These are phyloP conservation scores for Calonectria henricotiae DNA, from an alignment of 2,329 filamentous ascomycete species.

Conservation along the genomic window DNA sequence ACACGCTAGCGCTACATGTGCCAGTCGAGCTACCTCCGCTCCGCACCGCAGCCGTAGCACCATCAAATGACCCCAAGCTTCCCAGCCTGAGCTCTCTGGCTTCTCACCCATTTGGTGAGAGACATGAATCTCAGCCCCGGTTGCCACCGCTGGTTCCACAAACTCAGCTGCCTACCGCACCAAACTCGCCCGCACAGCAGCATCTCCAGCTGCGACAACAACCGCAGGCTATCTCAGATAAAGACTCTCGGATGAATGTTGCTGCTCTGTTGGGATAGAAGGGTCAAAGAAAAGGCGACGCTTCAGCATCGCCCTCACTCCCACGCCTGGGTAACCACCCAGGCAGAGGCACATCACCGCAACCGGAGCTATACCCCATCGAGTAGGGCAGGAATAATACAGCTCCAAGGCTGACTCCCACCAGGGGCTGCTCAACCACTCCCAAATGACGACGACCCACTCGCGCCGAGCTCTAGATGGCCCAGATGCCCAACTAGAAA, in stretches of 20 bases:
- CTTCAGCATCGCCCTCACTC: not conserved
- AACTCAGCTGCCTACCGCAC: constrained; percentile 52
- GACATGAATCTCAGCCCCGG: constrained; percentile 38
- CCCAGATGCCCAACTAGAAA: constrained; percentile 10
- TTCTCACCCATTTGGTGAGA: constrained; percentile 38
- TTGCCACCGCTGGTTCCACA: constrained; percentile 39
- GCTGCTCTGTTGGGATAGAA: constrained; percentile 46
- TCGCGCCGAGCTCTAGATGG: constrained; percentile 13
- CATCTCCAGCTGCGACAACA: constrained; percentile 38
- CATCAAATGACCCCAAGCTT: constrained; percentile 47
- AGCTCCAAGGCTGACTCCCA: not conserved
- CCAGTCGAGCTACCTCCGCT: constrained; percentile 64
- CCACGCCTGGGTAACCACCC: not conserved
- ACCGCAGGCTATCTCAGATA: constrained; percentile 24
- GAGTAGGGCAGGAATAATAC: constrained; percentile 12
- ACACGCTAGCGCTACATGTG: constrained; percentile 57
- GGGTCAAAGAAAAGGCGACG: not conserved
- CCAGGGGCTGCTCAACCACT: not conserved
- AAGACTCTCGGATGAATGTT: constrained; percentile 51
- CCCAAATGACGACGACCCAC: constrained; percentile 15
- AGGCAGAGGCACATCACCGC: constrained; percentile 3
- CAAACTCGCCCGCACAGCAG: constrained; percentile 51
- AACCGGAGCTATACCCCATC: not conserved
- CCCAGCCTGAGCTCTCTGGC: constrained; percentile 52
- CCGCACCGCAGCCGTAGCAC: constrained; percentile 30